Evolutionary conservation across 2,329 filamentous ascomycete species (phyloP), one percentile per base, ranked within the genome.

Genomic region (Epichloe amarillans): DNA sequence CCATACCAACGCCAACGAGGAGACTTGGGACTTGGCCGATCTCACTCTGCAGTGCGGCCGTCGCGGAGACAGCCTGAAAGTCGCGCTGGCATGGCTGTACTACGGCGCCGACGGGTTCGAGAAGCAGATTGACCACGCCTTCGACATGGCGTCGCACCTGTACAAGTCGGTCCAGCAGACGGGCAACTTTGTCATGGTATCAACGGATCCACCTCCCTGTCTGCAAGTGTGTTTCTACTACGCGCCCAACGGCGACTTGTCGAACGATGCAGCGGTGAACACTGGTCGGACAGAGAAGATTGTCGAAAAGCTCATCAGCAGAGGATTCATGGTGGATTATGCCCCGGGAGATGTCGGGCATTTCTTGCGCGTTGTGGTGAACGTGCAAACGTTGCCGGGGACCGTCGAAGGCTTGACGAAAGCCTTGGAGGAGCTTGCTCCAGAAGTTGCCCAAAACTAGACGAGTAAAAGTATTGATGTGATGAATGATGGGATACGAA

Each of bases 171-270:
- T 96, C 2, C 66, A 72, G 5, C 45, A 69, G 14, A 73, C 74
- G 41, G 63, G 69, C 0, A 72, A 86, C 57, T 85, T 97, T 58
- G 69, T 78, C 17, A 72, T 95, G 15, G 79, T 95, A 3, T 86
- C 82, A 11, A 74, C 79, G 51, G 83, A 86, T 59, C 86, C 88
- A 26, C 83, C 90, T 45, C 87, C 88, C 0, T 97, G 91, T 68
- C 71, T 95, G 63, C 93, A 97, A 69, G 86, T 97, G 21, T 96
- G 91, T 72, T 97, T 97, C 66, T 95, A 95, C 65, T 89, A 86
- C 61, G 80, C 83, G 0, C 79, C 79, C 0, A 56, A 56, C 1
- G 79, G 82, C 2, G 59, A 66, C 52, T 55, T 85, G 42, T 58
- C 66, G 0, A 64, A 64, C 0, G 65, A 71, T 15, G 56, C 62